Base-by-base conservation (phyloP, 2,329 filamentous ascomycete species). In the Corinectria fuckeliana region DNA sequence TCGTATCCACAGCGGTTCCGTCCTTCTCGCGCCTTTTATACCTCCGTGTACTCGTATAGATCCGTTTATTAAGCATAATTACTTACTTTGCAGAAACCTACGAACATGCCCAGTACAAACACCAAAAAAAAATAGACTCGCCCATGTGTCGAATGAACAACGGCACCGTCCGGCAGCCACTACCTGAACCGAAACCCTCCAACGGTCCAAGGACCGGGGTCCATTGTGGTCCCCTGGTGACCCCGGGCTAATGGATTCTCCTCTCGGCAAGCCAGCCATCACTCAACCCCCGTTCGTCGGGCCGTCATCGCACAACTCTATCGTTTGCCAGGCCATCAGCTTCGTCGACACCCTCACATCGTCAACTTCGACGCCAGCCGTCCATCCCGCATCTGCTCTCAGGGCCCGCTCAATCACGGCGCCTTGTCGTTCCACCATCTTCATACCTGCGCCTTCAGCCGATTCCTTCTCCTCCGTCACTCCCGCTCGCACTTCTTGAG, bases 221-320 rank as follows among this genome's bases (percentile, higher is more conserved):
- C 42, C 50, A 18, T 25, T 39, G 30, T 36, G 50, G 23, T 39
- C 21, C 45, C 56, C 56, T 50, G 16, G 42, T 53, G 44, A 38
- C 56, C 50, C 56, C 45, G 50, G 50, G 44, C 50, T 50, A 34
- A 13, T 21, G 23, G 36, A 38, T 59, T 39, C 50, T 23, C 23
- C 18, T 58, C 44, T 32, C 23, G 50, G 39, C 21, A 48, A 18
- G 23, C 36, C 50, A 28, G 20, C 38, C 62, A 54, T 50, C 64
- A 64, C 30, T 49, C 36, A 56, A 58, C 64, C 60, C 56, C 58
- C 63, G 61, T 68, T 53, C 56, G 59, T 58, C 67, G 66, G 67
- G 57, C 66, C 67, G 66, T 53, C 50, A 38, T 55, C 58, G 55
- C 65, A 54, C 56, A 63, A 63, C 56, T 60, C 56, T 56, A 50